Percentiles rank a stretch among this genome's conserved stretches.
Conservation (phyloP, 2,329 filamentous ascomycete genomes). For the Fusarium nanum region DNA sequence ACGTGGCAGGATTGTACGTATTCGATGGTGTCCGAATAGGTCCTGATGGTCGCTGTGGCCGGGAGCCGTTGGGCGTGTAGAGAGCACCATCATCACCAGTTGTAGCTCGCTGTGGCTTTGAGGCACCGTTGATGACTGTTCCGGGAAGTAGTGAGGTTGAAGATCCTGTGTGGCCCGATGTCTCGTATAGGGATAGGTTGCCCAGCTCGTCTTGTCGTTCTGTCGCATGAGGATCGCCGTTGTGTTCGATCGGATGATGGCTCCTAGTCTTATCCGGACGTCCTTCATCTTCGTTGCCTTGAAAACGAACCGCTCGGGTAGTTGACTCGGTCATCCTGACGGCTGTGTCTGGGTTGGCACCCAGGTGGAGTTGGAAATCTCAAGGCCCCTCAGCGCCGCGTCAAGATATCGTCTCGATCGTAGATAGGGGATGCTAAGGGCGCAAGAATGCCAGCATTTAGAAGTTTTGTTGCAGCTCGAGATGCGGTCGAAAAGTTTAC, state of each 20-base stretch:
- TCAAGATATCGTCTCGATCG: constrained; percentile 26
- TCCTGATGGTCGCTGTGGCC: constrained; percentile 74
- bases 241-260: constrained; percentile 48
- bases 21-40: constrained; percentile 80
- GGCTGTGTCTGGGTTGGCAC: constrained; percentile 31
- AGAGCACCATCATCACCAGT: too few relatives aligned
- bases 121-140: constrained; percentile 56
- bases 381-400: constrained; percentile 39
- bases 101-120: constrained; percentile 51
- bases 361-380: constrained; percentile 31
- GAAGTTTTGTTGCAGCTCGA: constrained; percentile 18
- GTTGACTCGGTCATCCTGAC: constrained; percentile 60
- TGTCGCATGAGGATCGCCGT: constrained; percentile 57
- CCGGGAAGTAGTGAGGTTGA: constrained; percentile 57
- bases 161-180: constrained; percentile 54
- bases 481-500: constrained; percentile 31
- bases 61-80: constrained; percentile 48
- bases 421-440: constrained; percentile 9
- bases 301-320: constrained; percentile 68
- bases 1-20: constrained; percentile 79
- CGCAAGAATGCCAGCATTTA: constrained; percentile 21
- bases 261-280: constrained; percentile 57
- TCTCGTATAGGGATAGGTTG: constrained; percentile 59
- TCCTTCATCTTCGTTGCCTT: constrained; percentile 59
- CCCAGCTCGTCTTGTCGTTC: constrained; percentile 64